Evolutionary conservation across 1,284 basidiomycete species (phyloP).

Genomic region (Hemileia vastatrix): DNA sequence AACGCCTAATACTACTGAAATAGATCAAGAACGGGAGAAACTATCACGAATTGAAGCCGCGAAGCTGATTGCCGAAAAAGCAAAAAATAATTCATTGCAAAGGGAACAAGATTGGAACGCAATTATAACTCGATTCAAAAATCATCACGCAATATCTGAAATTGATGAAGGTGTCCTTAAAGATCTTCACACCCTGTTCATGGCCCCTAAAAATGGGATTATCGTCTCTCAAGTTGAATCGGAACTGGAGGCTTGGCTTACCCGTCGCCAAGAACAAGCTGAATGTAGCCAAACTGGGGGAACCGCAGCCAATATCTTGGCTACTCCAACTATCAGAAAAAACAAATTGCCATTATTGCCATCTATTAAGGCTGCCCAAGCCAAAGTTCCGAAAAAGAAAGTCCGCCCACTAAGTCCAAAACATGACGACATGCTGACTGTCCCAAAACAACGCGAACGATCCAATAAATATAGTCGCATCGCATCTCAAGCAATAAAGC

Average conservation of each 20-base stretch:
- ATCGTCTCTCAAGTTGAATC: slow-evolving; percentile 20
- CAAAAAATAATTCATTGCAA: slow-evolving; percentile 15
- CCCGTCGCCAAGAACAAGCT: too few relatives aligned
- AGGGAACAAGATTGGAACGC: slow-evolving; percentile 21
- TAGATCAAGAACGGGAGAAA: slow-evolving; percentile 1
- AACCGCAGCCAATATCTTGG: too few relatives aligned
- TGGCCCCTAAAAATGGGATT: slow-evolving; percentile 12
- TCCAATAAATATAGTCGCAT: slow-evolving; percentile 10
- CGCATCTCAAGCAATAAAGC: slow-evolving; percentile 15
- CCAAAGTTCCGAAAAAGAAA: slow-evolving; percentile 8
- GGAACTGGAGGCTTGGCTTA: slow-evolving; percentile 12
- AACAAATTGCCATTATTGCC: slow-evolving; percentile 14
- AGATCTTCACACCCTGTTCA: slow-evolving; percentile 21
- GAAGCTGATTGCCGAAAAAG: slow-evolving; percentile 12
- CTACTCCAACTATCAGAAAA: too few relatives aligned
- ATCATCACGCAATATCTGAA: slow-evolving; percentile 2
- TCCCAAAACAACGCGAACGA: slow-evolving; percentile 3
- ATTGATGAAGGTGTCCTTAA: slow-evolving; percentile 15
- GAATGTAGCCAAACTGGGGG: too few relatives aligned
- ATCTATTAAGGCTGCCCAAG: slow-evolving; percentile 8
- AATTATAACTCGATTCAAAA: slow-evolving; percentile 18
- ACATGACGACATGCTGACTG: neutral
- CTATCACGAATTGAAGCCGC: slow-evolving; percentile 14
- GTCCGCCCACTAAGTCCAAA: neutral
- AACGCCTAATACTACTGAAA: slow-evolving; percentile 1